Evolutionary conservation across 2,329 filamentous ascomycete genomes (phyloP), one percentile per base, ranked within the genome.

Genomic region (Parasarocladium wereldwijsianum): DNA sequence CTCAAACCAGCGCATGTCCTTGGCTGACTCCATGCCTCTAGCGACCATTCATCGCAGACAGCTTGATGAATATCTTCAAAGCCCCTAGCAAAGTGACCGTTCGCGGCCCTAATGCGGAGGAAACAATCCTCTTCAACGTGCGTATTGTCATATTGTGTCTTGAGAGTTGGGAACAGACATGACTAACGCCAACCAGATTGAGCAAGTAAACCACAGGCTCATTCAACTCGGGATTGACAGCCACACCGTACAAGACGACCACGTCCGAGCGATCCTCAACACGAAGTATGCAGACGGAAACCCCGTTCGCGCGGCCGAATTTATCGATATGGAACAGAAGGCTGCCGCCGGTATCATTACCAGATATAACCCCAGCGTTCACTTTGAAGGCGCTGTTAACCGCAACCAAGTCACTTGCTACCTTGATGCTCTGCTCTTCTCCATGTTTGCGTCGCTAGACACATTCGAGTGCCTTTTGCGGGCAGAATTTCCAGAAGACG

Each of bases 391-490:
- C 6, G 87, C 90, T 9, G 78, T 83, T 42, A 98, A 98, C 46
- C 67, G 85, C 27, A 67, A 77, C 25, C 72, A 70, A 27, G 84
- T 93, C 20, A 96, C 87, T n/a, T 98, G 90, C 57, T 96, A 92
- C 49, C 62, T 96, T 11, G 90, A 96, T 50, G 70, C 87, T 1
- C 58, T 96, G 14, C 66, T 98, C 2, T 96, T 94, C 49, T 80
- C 87, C 50, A 94, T 98, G 84, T 96, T 96, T 49, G 80, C 82
- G 12, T 76, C 82, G 36, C 64, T 94, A 21, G 78, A 84, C 40
- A 86, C 80, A 38, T 98, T 93, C 49, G 87, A 96, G 51, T 83
- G 80, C 28, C 93, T 96, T 64, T 63, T 94, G 19, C 86, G 82
- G 49, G 78, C 77, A 34, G 73, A 76, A 6, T 82, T 83, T 37